phyloP scores from a whole-genome alignment of 306 rosid species.

The Ammopiptanthus mongolicus region DNA sequence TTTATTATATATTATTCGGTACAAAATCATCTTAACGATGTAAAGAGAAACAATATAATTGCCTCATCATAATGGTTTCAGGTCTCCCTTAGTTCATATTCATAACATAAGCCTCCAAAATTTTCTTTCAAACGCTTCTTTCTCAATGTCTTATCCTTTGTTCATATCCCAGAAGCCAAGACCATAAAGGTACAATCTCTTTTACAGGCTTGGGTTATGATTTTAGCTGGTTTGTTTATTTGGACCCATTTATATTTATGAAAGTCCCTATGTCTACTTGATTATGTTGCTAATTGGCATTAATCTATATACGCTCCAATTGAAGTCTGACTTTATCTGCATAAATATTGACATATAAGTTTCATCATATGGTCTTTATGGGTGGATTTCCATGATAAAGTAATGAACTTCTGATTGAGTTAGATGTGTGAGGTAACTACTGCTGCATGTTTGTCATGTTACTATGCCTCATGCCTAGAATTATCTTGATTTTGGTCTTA shows the following conservation, averaged over 20 bases:
- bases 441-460: not conserved
- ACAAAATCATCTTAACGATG: no score
- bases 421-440: not conserved
- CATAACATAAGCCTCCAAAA: no score
- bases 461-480: not conserved
- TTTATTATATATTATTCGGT: no score
- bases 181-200: not conserved
- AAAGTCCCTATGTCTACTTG: not conserved
- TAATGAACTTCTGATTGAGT: not conserved
- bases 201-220: not conserved
- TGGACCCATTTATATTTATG: not conserved
- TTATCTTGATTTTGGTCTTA: not conserved
- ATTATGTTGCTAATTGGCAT: not conserved
- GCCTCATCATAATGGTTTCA: no score
- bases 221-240: not conserved
- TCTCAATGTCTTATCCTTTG: no score
- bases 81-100: no score
- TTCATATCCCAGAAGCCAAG: constrained; percentile 2
- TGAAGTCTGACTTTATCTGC: not conserved
- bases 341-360: not conserved
- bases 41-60: no score
- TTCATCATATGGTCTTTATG: not conserved
- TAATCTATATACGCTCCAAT: not conserved
- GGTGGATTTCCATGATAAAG: not conserved
- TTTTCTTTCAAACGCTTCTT: no score